Evolutionary conservation across 352 stramenopile species (phyloP), one percentile per base, ranked within the genome.

Genomic region (Phytopythium chamaehyphon): DNA sequence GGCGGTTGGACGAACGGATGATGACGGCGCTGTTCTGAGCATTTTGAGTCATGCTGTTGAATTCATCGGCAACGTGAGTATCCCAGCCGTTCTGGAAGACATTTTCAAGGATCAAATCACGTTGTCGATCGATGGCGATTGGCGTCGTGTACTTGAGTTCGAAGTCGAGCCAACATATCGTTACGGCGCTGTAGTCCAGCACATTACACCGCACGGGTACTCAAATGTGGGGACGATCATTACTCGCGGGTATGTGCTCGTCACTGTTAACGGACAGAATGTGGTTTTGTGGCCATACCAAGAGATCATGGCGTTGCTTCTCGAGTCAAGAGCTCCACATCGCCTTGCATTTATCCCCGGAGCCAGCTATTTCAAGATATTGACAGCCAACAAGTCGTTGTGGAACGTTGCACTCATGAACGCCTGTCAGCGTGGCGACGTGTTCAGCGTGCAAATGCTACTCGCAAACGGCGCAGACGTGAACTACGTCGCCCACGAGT

Each of bases 61-160:
- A 21, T 90, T 92, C 43, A 88, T 95, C 57, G 73, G 76, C 44
- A 90, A 88, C 35, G 82, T 95, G 36, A 93, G 69, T 44, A 95
- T 95, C 45, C 85, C 85, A 9, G 85, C 83, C 5, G 83, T 93
- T 4, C 51, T 95, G 28, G 85, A 95, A 64, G 85, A 95, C 52
- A 95, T 95, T 33, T 93, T 95, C 71, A 91, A 88, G 54, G 85
- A 95, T 48, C 85, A 93, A 54, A 88, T 93, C 51, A 90, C 81
- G n/a, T 66, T 95, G 5, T 88, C 85, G 14, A 92, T 95, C 54
- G 85, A 95, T 42, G 81, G 81, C 3, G 83, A 93, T 38, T 95
- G 85, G 85, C 69, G 73, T 2, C 73, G 76, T 39, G 76, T 90
- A 2, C 61, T 95, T 22, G 85, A 90, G 24, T 83, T 95, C 37